Evolutionary conservation across 129 eudicot species (phyloP), one percentile per base, ranked within the genome.

Genomic region (Saposhnikovia divaricata): DNA sequence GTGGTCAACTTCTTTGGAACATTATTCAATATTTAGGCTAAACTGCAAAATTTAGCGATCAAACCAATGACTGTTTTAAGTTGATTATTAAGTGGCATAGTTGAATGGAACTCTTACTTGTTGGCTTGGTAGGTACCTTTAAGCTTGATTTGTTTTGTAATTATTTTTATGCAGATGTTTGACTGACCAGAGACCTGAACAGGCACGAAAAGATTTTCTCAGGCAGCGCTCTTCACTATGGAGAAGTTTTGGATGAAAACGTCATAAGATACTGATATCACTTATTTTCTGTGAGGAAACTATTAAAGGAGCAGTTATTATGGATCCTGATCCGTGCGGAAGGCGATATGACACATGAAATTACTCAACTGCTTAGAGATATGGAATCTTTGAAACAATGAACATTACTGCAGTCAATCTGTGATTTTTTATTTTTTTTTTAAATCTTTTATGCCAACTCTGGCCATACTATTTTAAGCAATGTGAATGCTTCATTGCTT

Each of bases 91-190:
- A 53, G n/a, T 53, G 61, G 23, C 25, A 28, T 27, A 66, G 72
- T 9, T 27, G 74, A 34, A 39, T 42, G n/a, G 76, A 39, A 11
- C 16, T 42, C 15, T 71, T 47, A 50, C 21, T 48, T 15, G 44
- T 31, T 75, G 65, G 44, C 79, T 75, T n/a, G 70, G 16, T 27
- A 47, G 38, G 21, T 43, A 45, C 77, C 42, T 76, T 48, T 28
- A 9, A 76, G 47, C 47, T 50, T 76, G 69, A 76, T 76, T 76
- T 31, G 18, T 53, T 76, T 23, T 4, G 43, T 25, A 40, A 43
- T 37, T 75, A 34, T 80, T 45, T 77, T 53, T 42, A 40, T 89
- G 88, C 91, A 91, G 96, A 85, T 87, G 93, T 91, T 85, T 91
- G 90, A 91, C 31, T 69, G 79, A 76, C 34, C 72, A 21, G 72